Evolutionary conservation across 345 rosid species (phyloP).

Genomic region (Populus deltoides): DNA sequence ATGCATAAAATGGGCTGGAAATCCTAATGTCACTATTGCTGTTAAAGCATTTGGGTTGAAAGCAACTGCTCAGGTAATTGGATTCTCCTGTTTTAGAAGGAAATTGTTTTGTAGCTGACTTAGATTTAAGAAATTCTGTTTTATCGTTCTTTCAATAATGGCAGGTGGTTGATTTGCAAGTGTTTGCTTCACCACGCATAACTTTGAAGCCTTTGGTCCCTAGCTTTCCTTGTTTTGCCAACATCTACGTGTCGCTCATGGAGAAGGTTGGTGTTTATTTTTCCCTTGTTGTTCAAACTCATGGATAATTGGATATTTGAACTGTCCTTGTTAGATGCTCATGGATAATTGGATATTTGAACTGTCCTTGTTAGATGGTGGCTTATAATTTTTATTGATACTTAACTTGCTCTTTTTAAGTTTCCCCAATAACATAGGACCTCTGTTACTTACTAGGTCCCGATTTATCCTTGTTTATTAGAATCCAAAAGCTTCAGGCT

Average conservation of each 20-base stretch:
- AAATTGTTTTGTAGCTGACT: background rate
- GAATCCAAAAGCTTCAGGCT: background rate
- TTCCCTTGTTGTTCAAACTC: background rate
- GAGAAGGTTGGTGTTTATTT: slow-evolving; percentile 60
- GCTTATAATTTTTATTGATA: background rate
- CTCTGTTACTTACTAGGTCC: background rate
- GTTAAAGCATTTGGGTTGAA: slow-evolving; percentile 88
- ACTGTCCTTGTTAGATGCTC: background rate
- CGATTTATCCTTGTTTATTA: background rate
- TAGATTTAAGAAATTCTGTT: slow-evolving; percentile 14
- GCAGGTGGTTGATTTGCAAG: slow-evolving; percentile 89
- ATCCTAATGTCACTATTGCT: slow-evolving; percentile 71
- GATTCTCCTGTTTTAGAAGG: slow-evolving; percentile 3
- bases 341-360: background rate
- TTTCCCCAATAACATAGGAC: background rate
- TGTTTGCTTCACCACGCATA: slow-evolving; percentile 84
- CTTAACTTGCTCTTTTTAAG: background rate
- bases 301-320: background rate
- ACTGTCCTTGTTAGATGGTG: background rate
- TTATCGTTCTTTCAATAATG: slow-evolving; percentile 17
- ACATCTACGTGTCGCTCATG: slow-evolving; percentile 81
- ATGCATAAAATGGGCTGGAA: slow-evolving; percentile 85
- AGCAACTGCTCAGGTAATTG: slow-evolving; percentile 82
- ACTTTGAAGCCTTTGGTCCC: slow-evolving; percentile 96
- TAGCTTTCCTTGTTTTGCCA: slow-evolving; percentile 94